These are phyloP conservation scores for Fusarium nanum DNA, from an alignment of 2,329 filamentous ascomycete genomes.

Conservation along the genomic window DNA sequence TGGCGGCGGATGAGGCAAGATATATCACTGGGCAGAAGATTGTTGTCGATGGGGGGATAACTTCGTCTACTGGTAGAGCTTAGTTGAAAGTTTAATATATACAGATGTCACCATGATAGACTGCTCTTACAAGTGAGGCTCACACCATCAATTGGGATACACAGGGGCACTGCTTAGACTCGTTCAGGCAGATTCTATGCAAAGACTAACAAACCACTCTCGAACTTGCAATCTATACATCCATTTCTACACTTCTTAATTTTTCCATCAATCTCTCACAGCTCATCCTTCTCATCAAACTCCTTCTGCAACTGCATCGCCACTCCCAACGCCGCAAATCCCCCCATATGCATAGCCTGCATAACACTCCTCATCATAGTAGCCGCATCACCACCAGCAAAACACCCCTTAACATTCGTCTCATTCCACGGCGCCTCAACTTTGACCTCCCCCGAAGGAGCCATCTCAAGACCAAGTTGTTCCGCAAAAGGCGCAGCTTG, in stretches of 20 bases:
- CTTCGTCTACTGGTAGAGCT: slow-evolving; percentile 52
- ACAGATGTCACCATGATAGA: no score
- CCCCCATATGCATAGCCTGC: slow-evolving; percentile 47
- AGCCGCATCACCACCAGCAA: slow-evolving; percentile 64
- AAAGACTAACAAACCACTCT: neutral
- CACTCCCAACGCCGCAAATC: slow-evolving; percentile 46
- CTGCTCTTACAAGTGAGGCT: no score
- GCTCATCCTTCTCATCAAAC: slow-evolving; percentile 45
- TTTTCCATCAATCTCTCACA: slow-evolving; percentile 16
- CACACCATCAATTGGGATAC: no score
- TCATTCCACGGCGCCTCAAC: slow-evolving; percentile 58
- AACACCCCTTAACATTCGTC: slow-evolving; percentile 63
- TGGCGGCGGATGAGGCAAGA: slow-evolving; percentile 67
- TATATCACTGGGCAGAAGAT: slow-evolving; percentile 70
- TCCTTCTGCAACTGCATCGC: slow-evolving; percentile 45
- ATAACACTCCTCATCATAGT: slow-evolving; percentile 48
- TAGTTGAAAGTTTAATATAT: neutral
- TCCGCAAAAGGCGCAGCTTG: slow-evolving; percentile 56
- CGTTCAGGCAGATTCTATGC: neutral
- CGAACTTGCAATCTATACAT: neutral
- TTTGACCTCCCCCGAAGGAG: slow-evolving; percentile 57
- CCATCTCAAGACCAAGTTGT: slow-evolving; percentile 59
- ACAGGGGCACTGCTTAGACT: neutral
- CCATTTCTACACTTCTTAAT: neutral
- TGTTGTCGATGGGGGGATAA: slow-evolving; percentile 61